A percentile compares a stretch with the other conserved stretches of the same genome.
Conservation (phyloP, 768 basidiomycete genomes). For the Tricholoma flavovirens region DNA sequence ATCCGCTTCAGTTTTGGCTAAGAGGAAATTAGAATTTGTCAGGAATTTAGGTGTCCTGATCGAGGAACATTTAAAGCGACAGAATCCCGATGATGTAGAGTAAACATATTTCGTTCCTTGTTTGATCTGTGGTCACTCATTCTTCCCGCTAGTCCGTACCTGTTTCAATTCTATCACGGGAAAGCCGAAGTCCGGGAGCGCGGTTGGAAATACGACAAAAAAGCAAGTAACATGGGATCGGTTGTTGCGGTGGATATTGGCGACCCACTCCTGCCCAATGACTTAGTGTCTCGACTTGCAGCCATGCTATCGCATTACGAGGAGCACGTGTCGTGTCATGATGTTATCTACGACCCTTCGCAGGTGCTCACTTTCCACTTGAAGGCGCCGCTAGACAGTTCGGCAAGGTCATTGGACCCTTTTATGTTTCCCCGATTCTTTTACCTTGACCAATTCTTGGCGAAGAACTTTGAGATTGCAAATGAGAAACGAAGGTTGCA, state of each 20-base stretch:
- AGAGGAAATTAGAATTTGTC: slow-evolving; percentile 40
- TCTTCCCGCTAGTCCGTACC: slow-evolving; percentile 23
- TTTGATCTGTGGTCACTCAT: neutral
- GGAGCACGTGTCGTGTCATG: slow-evolving; percentile 33
- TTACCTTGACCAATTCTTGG: slow-evolving; percentile 69
- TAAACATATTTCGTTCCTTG: slow-evolving; percentile 11
- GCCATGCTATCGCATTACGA: slow-evolving; percentile 31
- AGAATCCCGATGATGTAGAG: slow-evolving; percentile 32
- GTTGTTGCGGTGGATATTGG: slow-evolving; percentile 51
- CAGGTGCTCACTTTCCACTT: slow-evolving; percentile 58
- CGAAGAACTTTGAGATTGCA: slow-evolving; percentile 44
- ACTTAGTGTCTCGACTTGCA: slow-evolving; percentile 55
- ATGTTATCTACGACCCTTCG: slow-evolving; percentile 58
- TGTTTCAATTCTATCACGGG: slow-evolving; percentile 57
- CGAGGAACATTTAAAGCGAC: slow-evolving; percentile 37
- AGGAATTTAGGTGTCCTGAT: slow-evolving; percentile 35
- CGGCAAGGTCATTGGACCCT: slow-evolving; percentile 27
- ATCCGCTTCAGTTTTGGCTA: slow-evolving; percentile 1
- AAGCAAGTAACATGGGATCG: slow-evolving; percentile 29
- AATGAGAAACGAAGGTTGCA: slow-evolving; percentile 32
- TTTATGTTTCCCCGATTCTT: slow-evolving; percentile 62
- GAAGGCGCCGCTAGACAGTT: slow-evolving; percentile 12
- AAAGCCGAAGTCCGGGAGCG: slow-evolving; percentile 30
- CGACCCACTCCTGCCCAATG: slow-evolving; percentile 36
- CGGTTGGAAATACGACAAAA: slow-evolving; percentile 16